Evolutionary conservation across 2,329 filamentous ascomycete genomes (phyloP).

Genomic region (Sphaerulina vaccinii): DNA sequence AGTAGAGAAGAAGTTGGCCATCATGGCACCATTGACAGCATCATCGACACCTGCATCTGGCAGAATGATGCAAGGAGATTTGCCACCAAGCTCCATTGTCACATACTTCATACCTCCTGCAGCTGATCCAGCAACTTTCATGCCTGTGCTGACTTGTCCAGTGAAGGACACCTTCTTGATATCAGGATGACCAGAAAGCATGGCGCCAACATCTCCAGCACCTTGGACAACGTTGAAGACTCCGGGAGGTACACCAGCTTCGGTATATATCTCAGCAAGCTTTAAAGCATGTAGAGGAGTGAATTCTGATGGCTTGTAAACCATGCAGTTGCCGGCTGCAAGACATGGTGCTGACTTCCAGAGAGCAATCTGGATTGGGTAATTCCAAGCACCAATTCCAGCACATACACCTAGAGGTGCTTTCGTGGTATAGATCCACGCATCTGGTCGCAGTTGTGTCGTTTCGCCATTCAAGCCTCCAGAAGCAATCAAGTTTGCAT

Average conservation of each 20-base stretch:
- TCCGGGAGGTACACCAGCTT: constrained; percentile 75
- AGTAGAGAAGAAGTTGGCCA: constrained; percentile 89
- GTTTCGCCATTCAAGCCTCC: constrained; percentile 80
- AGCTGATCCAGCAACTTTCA: constrained; percentile 75
- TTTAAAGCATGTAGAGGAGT: constrained; percentile 78
- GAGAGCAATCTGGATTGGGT: constrained; percentile 84
- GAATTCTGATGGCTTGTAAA: constrained; percentile 87
- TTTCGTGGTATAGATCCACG: constrained; percentile 81
- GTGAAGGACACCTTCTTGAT: constrained; percentile 90
- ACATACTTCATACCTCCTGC: constrained; percentile 82
- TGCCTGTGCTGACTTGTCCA: constrained; percentile 78
- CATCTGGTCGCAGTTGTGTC: constrained; percentile 68
- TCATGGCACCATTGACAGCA: constrained; percentile 87
- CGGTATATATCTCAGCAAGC: constrained; percentile 72
- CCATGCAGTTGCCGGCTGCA: constrained; percentile 83
- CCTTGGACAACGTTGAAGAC: constrained; percentile 88
- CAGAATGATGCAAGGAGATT: constrained; percentile 76
- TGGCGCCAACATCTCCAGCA: constrained; percentile 72
- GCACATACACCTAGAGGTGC: constrained; percentile 79
- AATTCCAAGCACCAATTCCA: constrained; percentile 89
- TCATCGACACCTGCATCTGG: constrained; percentile 75
- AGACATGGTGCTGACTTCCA: constrained; percentile 88
- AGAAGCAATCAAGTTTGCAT: constrained; percentile 73
- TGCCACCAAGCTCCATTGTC: constrained; percentile 89
- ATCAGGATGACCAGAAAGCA: constrained; percentile 67